Percentiles rank a stretch among this genome's conserved stretches.
Conservation (phyloP, 1,139 yeast genomes). For the Lodderomyces beijingensis region DNA sequence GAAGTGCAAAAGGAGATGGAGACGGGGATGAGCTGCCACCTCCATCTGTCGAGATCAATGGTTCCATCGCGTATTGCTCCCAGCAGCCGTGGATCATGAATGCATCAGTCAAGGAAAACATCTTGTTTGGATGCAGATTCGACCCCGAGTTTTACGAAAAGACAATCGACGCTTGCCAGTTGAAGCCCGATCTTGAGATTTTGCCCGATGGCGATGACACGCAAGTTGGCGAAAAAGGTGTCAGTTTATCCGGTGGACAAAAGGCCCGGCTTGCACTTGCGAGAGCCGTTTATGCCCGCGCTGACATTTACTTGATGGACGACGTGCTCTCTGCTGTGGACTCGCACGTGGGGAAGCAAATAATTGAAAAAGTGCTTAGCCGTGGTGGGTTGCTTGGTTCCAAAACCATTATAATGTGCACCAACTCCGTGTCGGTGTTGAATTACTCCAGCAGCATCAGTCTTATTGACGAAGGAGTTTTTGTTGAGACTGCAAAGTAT, state of each 20-base stretch:
- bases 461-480: constrained; percentile 22
- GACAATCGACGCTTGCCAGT: constrained; percentile 86
- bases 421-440: constrained; percentile 30
- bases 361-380: constrained; percentile 31
- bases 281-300: constrained; percentile 92
- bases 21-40: background rate
- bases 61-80: constrained; percentile 27
- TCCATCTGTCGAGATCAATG: constrained; percentile 14
- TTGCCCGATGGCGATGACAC: constrained; percentile 88
- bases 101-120: constrained; percentile 85
- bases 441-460: constrained; percentile 23
- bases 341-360: constrained; percentile 88
- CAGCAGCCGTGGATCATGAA: constrained; percentile 66
- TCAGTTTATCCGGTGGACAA: constrained; percentile 94
- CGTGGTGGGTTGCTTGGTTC: constrained; percentile 22
- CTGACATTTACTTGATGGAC: constrained; percentile 85
- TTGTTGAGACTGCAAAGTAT: constrained; percentile 25
- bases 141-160: constrained; percentile 76
- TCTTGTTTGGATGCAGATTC: constrained; percentile 80
- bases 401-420: constrained; percentile 29
- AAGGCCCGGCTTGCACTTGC: constrained; percentile 92
- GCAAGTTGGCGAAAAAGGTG: constrained; percentile 95
- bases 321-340: constrained; percentile 85
- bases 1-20: constrained; percentile 29
- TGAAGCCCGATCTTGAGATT: constrained; percentile 70